Evolutionary conservation across 106 monocot genomes (phyloP), one percentile per base, ranked within the genome.

Genomic region (Chionographis japonica): DNA sequence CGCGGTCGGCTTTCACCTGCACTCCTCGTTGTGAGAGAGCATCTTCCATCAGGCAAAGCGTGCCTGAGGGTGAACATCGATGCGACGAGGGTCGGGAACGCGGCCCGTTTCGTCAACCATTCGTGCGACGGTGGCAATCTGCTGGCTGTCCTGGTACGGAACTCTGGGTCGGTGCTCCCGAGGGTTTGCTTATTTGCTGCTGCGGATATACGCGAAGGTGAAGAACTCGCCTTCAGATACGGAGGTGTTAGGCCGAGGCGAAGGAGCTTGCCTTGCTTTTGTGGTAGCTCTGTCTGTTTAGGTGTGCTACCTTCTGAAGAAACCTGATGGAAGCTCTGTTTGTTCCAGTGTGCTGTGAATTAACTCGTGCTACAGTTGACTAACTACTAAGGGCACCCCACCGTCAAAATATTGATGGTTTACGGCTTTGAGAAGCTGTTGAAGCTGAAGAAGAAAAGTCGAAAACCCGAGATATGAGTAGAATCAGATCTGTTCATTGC

Each of bases 111-210:
- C 69, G 85, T 97, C 53, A 97, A 97, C 52, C 97, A 97, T 63
- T 92, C 89, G 2, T 97, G 92, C 50, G 89, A 86, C 71, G 97
- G 92, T 46, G 97, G 92, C n/a, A 97, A 97, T 68, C 63, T 97
- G 58, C 59, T 37, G 4, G 9, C 73, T 7, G 54, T 87, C 12
- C 54, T 97, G 63, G 86, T 97, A 16, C 84, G 97, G 62, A 80
- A 68, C 78, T 67, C 89, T 17, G 92, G 92, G 0, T 86, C 79
- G 35, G 60, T 92, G 40, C 80, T 97, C 49, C 92, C 92, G 3
- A 80, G 89, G 14, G 82, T 97, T 40, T 97, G 87, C 61, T 97
- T 97, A 76, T 97, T 97, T 79, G 84, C 97, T 37, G 74, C 77
- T 51, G 52, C 20, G 8, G 82, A 92, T 70, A 79, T 92, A 27